Conservation (phyloP, 2,329 filamentous ascomycete species). For the Xylariaceae sp. region DNA sequence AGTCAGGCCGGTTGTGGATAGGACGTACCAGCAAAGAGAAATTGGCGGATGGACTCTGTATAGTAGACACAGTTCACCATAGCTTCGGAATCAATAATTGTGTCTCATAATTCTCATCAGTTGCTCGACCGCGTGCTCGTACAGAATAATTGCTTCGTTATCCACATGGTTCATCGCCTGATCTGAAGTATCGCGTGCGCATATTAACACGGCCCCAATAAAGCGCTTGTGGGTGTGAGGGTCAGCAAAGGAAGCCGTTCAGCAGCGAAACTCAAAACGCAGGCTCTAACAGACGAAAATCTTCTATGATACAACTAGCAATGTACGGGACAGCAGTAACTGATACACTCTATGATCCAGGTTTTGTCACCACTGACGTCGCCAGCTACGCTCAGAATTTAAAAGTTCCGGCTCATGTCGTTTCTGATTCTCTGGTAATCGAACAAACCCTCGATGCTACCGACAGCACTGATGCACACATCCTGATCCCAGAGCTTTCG, state of each 20-base stretch:
- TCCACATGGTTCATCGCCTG: no score
- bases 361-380: constrained; percentile 36
- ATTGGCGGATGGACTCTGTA: neutral
- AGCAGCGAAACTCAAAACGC: neutral
- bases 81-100: neutral
- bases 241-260: neutral
- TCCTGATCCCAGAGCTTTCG: constrained; percentile 97
- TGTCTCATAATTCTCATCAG: no score
- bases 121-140: no score
- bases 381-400: constrained; percentile 30
- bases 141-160: neutral
- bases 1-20: no score
- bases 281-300: constrained; percentile 33
- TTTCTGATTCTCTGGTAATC: constrained; percentile 75
- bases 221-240: neutral
- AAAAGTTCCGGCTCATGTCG: constrained; percentile 82
- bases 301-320: constrained; percentile 51
- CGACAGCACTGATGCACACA: constrained; percentile 87
- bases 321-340: constrained; percentile 43
- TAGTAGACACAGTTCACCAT: neutral
- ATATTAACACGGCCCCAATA: neutral
- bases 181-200: neutral
- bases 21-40: neutral
- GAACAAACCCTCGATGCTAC: constrained; percentile 80
- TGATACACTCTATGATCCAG: constrained; percentile 54